These are phyloP conservation scores for Pyricularia pennisetigena DNA, from an alignment of 2,329 filamentous ascomycete species.

Conservation along the genomic window DNA sequence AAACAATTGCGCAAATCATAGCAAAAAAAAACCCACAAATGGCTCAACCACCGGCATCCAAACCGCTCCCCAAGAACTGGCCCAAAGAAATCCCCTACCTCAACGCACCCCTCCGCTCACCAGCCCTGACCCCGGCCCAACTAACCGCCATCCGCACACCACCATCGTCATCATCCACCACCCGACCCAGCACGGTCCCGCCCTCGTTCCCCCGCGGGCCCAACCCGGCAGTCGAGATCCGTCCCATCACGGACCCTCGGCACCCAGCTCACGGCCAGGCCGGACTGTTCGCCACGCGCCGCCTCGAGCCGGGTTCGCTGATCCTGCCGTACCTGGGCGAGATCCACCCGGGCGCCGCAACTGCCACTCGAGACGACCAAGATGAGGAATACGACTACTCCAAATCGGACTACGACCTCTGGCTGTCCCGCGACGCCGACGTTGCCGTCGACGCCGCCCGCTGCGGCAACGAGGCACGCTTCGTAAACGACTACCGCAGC, in stretches of 20 bases:
- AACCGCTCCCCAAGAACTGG: conserved; percentile 46
- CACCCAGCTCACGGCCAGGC: conserved; percentile 50
- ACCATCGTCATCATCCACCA: not conserved
- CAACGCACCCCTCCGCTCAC: conserved; percentile 30
- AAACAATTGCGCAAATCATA: not conserved
- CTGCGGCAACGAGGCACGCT: conserved; percentile 54
- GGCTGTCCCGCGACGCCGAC: conserved; percentile 45
- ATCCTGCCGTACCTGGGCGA: conserved; percentile 54
- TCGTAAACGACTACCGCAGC: conserved; percentile 58
- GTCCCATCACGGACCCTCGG: conserved; percentile 33
- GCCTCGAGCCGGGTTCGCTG: conserved; percentile 42
- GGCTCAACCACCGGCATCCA: not conserved
- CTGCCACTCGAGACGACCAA: conserved; percentile 16
- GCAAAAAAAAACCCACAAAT: not conserved
- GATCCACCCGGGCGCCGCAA: conserved; percentile 33
- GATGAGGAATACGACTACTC: conserved; percentile 19
- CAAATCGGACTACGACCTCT: conserved; percentile 54
- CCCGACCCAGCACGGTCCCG: conserved; percentile 8
- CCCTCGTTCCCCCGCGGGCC: conserved; percentile 25
- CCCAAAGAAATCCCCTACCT: conserved; percentile 43
- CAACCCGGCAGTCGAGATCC: conserved; percentile 41
- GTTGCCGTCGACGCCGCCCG: conserved; percentile 50
- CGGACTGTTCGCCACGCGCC: conserved; percentile 48
- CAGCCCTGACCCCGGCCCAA: conserved; percentile 30
- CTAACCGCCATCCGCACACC: conserved; percentile 11